Conservation (phyloP, 75 land plant species). For the Pinus taeda region DNA sequence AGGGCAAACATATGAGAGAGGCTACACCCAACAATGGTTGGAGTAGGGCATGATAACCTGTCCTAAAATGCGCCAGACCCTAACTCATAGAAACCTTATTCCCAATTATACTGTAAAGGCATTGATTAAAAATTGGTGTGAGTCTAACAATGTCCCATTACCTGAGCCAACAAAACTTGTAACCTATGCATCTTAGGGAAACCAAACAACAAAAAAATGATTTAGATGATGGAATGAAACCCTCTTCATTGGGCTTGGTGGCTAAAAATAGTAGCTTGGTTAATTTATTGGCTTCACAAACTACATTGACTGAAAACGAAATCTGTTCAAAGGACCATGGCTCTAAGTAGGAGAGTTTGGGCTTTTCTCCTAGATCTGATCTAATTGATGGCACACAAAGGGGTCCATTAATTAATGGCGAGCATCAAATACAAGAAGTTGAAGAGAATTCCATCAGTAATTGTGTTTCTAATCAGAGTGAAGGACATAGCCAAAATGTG, state of each 20-base stretch:
- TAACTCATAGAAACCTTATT: conserved; percentile 40
- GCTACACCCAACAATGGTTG: conserved; percentile 50
- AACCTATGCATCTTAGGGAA: neutral
- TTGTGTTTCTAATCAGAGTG: conserved; percentile 13
- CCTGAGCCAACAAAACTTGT: conserved; percentile 32
- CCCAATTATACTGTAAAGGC: conserved; percentile 61
- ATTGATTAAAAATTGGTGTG: conserved; percentile 49
- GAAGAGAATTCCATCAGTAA: conserved; percentile 5
- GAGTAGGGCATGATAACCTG: conserved; percentile 47
- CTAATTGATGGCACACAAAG: conserved; percentile 2
- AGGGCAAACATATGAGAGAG: conserved; percentile 50
- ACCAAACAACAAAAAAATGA: neutral
- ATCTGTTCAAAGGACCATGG: neutral
- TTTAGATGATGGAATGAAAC: neutral
- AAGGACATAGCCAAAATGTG: conserved; percentile 31
- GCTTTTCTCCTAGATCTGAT: too few species aligned
- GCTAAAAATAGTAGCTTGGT: neutral
- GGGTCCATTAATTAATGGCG: conserved; percentile 1
- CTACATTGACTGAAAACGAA: neutral
- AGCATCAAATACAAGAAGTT: neutral
- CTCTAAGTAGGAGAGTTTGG: neutral
- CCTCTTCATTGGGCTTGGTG: neutral
- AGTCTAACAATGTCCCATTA: conserved; percentile 37
- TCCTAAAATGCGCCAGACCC: conserved; percentile 40
- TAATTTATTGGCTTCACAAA: neutral